A percentile compares a stretch with the other conserved stretches of the same genome.
These are phyloP conservation scores for Stagonosporopsis chrysanthemi DNA, from an alignment of 2,329 filamentous ascomycete genomes.

Conservation along the genomic window DNA sequence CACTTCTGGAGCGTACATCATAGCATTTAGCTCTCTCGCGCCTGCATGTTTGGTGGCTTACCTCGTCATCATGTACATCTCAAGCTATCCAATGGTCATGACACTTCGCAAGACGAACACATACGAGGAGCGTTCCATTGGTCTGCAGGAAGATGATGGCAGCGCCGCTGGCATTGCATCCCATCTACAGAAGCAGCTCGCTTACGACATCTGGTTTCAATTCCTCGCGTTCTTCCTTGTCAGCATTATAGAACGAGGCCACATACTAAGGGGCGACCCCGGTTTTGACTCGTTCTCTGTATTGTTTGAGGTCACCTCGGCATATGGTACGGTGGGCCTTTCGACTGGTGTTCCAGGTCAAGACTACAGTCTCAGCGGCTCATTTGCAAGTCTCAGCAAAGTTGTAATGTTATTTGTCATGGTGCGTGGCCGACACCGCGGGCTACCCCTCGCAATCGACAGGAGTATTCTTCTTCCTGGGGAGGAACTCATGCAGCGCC, in stretches of 20 bases:
- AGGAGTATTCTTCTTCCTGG: slow-evolving; percentile 42
- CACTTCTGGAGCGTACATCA: slow-evolving; percentile 71
- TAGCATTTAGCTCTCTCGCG: slow-evolving; percentile 63
- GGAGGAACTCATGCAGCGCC: slow-evolving; percentile 45
- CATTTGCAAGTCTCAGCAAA: slow-evolving; percentile 64
- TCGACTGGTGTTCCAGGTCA: slow-evolving; percentile 63
- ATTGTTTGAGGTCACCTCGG: slow-evolving; percentile 65
- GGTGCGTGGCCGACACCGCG: slow-evolving; percentile 49
- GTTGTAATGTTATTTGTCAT: slow-evolving; percentile 66
- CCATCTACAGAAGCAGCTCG: slow-evolving; percentile 69
- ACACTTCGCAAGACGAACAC: slow-evolving; percentile 74
- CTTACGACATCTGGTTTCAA: slow-evolving; percentile 73
- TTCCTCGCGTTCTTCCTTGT: slow-evolving; percentile 68
- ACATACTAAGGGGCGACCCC: slow-evolving; percentile 54
- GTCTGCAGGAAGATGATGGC: slow-evolving; percentile 57
- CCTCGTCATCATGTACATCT: slow-evolving; percentile 72
- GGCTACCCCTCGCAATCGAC: slow-evolving; percentile 42
- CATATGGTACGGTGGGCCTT: slow-evolving; percentile 69
- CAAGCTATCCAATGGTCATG: slow-evolving; percentile 68
- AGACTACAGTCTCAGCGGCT: slow-evolving; percentile 64
- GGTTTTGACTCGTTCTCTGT: slow-evolving; percentile 42
- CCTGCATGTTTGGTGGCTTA: slow-evolving; percentile 68
- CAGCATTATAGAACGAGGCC: slow-evolving; percentile 65
- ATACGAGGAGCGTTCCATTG: slow-evolving; percentile 73
- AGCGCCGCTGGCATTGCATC: slow-evolving; percentile 35